A percentile compares a stretch with the other conserved stretches of the same genome.
Evolutionary conservation across 768 basidiomycete genomes (phyloP).

Genomic region (Mycena polygramma): DNA sequence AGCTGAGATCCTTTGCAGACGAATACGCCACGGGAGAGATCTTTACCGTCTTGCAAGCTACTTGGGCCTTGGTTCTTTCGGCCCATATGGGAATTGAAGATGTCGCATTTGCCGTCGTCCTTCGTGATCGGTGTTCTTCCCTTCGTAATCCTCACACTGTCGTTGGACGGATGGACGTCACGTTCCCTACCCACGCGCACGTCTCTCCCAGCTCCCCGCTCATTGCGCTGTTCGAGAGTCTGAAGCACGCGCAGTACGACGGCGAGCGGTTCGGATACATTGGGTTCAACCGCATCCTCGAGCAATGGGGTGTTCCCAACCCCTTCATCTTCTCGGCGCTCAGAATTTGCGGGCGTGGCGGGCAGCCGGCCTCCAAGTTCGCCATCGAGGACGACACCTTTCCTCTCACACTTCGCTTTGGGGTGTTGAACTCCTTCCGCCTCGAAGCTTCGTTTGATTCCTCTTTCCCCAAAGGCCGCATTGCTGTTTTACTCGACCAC

Average conservation of each 20-base stretch:
- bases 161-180: slow-evolving; percentile 1
- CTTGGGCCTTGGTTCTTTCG: neutral
- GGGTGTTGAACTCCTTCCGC: neutral
- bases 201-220: neutral
- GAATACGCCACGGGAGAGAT: neutral
- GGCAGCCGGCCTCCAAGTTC: neutral
- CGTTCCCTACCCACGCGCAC: neutral
- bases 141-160: neutral
- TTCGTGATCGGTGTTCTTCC: neutral
- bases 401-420: neutral
- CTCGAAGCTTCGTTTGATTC: neutral
- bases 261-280: neutral
- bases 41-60: neutral
- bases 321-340: slow-evolving; percentile 5
- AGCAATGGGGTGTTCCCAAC: neutral
- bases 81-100: slow-evolving; percentile 3
- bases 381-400: neutral
- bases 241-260: slow-evolving; percentile 1
- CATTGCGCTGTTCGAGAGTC: neutral
- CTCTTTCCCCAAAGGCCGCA: neutral
- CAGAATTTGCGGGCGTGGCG: neutral
- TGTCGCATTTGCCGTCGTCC: neutral
- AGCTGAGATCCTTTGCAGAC: neutral
- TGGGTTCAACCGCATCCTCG: slow-evolving; percentile 1
- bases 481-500: neutral